Evolutionary conservation across 768 basidiomycete species (phyloP), one percentile per base, ranked within the genome.

Genomic region (Ramaria sp.): DNA sequence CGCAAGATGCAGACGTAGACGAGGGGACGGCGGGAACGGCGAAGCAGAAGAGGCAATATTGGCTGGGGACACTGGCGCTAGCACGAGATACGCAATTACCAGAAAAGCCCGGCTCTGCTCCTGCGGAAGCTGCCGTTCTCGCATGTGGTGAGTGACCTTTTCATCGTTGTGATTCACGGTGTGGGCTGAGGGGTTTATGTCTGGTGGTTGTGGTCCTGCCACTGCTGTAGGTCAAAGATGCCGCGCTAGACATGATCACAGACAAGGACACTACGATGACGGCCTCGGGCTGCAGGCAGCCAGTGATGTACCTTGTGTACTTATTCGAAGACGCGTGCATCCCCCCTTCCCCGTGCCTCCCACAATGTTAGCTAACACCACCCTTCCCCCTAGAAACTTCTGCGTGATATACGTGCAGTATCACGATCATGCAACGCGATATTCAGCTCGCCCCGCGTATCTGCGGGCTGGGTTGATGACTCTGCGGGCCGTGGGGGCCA

Each of bases 391-490:
- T 59, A 96, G 93, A 43, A 96, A 97, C 68, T 74, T 96, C 34
- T 99, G 96, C 66, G 94, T 95, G 6, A 89, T 99, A 62, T 95
- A 98, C 65, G 95, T 95, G 15, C 97, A 95, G 95, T 64, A 95
- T 98, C 4, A 99, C 95, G 5, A 86, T 97, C 63, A 97, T 97
- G 94, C 91, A 92, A 56, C 80, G 87, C 52, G 96, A 99, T 64
- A 94, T 99, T 57, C 95, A 97, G 65, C 84, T 99, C 53, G 96
- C 96, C 20, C 79, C 96, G 54, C 81, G 96, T 61, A 92, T 98
- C 75, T 82, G 95, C 50, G 95, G 85, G 37, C 75, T 88, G 58
- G 80, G 41, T 15, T 54, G 45, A 54, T 27, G 37, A n/a, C n/a
- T n/a, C n/a, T n/a, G n/a, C n/a, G n/a, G n/a, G n/a, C n/a, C n/a